A percentile compares a stretch with the other conserved stretches of the same genome.
Conservation (phyloP, 352 stramenopile species). For the Pythium myriotylum region DNA sequence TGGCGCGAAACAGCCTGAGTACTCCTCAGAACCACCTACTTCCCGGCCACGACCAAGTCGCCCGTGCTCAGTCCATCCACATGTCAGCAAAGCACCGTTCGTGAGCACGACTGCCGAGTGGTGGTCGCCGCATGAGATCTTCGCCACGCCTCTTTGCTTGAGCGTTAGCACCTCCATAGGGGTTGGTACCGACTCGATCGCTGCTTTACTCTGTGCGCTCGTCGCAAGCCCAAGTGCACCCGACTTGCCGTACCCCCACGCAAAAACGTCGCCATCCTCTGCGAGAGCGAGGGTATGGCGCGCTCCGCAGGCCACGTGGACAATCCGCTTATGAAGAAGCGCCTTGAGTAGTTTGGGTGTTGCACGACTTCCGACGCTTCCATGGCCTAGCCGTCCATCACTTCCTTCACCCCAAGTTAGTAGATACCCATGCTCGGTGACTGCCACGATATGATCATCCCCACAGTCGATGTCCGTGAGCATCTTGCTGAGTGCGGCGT, state of each 20-base stretch:
- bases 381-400: conserved; percentile 39
- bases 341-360: conserved; percentile 37
- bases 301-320: conserved; percentile 61
- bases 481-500: conserved; percentile 53
- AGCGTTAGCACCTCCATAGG: conserved; percentile 60
- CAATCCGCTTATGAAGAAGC: conserved; percentile 61
- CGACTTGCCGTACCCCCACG: conserved; percentile 56
- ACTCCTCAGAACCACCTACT: conserved; percentile 10
- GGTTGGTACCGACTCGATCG: conserved; percentile 24
- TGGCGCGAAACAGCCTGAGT: conserved; percentile 45
- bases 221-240: conserved; percentile 62
- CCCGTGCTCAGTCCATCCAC: conserved; percentile 58
- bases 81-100: conserved; percentile 55
- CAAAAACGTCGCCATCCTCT: conserved; percentile 67
- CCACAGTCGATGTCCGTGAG: conserved; percentile 64
- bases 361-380: conserved; percentile 4
- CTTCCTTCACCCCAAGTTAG: conserved; percentile 72
- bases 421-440: conserved; percentile 76
- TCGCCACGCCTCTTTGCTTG: conserved; percentile 38
- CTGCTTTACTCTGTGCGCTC: conserved; percentile 29
- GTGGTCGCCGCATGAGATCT: conserved; percentile 61
- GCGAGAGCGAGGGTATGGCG: conserved; percentile 62
- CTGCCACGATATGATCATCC: conserved; percentile 53
- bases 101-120: conserved; percentile 55
- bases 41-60: conserved; percentile 42